These are phyloP conservation scores for Phytomonas sp. DNA, from an alignment of 208 protist species.

Conservation along the genomic window DNA sequence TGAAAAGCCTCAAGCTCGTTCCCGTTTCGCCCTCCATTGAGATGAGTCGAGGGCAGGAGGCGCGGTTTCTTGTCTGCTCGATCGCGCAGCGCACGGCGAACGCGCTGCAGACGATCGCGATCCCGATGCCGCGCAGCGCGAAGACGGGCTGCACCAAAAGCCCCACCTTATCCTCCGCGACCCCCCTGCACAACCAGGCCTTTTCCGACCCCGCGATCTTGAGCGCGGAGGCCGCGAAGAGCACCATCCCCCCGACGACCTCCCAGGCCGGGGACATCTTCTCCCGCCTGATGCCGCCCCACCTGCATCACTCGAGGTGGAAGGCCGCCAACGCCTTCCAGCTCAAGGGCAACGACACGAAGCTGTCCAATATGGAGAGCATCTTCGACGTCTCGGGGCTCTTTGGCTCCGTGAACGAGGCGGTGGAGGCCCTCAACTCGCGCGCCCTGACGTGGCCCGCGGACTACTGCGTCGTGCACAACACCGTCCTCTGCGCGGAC, in stretches of 20 bases:
- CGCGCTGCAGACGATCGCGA: slow-evolving; percentile 45
- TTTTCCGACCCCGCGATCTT: slow-evolving; percentile 71
- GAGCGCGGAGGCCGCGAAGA: slow-evolving; percentile 50
- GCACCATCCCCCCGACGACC: slow-evolving; percentile 11
- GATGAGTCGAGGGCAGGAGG: slow-evolving; percentile 26
- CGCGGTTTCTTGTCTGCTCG: slow-evolving; percentile 27
- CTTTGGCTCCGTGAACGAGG: slow-evolving; percentile 46
- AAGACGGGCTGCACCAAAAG: slow-evolving; percentile 54
- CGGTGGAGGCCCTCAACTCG: slow-evolving; percentile 61
- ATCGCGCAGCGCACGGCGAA: slow-evolving; percentile 28
- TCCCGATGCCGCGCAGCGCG: slow-evolving; percentile 77
- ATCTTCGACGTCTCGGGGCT: slow-evolving; percentile 52
- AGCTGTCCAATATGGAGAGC: slow-evolving; percentile 42
- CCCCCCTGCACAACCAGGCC: slow-evolving; percentile 22
- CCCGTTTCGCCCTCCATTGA: slow-evolving; percentile 27
- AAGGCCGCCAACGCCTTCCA: slow-evolving; percentile 36
- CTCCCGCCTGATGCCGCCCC: slow-evolving; percentile 25
- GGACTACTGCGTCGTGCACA: slow-evolving; percentile 71
- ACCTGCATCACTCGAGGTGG: slow-evolving; percentile 43
- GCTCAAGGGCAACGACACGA: slow-evolving; percentile 65
- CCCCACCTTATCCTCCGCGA: slow-evolving; percentile 21
- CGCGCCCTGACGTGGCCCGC: slow-evolving; percentile 64
- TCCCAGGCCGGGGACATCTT: background rate
- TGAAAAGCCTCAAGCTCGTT: slow-evolving; percentile 59
- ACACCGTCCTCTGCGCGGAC: slow-evolving; percentile 61